These are phyloP conservation scores for Saturnispora saitoi DNA, from an alignment of 805 yeast species.

Conservation along the genomic window DNA sequence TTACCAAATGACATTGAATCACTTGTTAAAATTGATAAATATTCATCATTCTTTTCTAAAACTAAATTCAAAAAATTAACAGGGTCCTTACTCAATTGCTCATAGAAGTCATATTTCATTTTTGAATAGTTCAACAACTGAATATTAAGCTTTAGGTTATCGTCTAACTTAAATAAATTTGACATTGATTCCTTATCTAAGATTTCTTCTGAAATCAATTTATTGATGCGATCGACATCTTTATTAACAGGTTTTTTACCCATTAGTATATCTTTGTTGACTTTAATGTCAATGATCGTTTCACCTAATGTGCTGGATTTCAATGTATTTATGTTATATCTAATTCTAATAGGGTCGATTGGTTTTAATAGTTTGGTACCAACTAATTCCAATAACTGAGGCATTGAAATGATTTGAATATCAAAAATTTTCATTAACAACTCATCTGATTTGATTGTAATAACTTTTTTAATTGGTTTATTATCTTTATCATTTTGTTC, in stretches of 20 bases:
- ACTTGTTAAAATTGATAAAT: constrained; percentile 76
- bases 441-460: constrained; percentile 35
- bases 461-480: constrained; percentile 13
- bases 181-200: constrained; percentile 34
- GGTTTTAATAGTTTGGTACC: constrained; percentile 65
- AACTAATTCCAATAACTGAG: constrained; percentile 62
- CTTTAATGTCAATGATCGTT: constrained; percentile 65
- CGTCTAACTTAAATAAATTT: constrained; percentile 30
- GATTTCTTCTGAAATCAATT: constrained; percentile 36
- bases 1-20: constrained; percentile 41
- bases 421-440: constrained; percentile 38
- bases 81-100: constrained; percentile 68
- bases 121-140: constrained; percentile 46
- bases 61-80: constrained; percentile 64
- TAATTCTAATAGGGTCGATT: constrained; percentile 68
- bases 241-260: constrained; percentile 30
- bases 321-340: constrained; percentile 69
- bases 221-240: constrained; percentile 33
- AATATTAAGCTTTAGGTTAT: constrained; percentile 37
- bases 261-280: constrained; percentile 33
- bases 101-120: constrained; percentile 70
- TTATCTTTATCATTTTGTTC: constrained; percentile 12
- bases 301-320: constrained; percentile 76
- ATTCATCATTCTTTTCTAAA: constrained; percentile 72
- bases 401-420: constrained; percentile 50